Evolutionary conservation across 805 yeast species (phyloP), one percentile per base, ranked within the genome.

Genomic region (Saturnispora saitoi): DNA sequence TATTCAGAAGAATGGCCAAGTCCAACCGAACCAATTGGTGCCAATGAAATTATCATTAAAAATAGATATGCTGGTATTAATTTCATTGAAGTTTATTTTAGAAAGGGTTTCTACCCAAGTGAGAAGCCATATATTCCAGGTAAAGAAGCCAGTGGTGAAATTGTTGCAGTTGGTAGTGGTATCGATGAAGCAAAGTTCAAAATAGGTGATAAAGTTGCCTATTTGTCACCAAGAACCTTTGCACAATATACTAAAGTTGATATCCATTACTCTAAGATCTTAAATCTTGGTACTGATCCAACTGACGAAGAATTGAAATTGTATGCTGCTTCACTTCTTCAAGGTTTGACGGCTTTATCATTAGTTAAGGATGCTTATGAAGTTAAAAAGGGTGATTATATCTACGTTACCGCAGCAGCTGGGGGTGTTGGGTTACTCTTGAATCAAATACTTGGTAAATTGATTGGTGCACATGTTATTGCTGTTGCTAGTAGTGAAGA

Each of bases 381-480:
- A 1, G 84, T 86, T 36, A 62, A 86, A 56, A 69, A 75, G 61
- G 90, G 80, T 47, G 96, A 91, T 50, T 74, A 66, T 56, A 75
- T 85, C 40, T 71, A 90, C 42, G 81, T 87, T 22, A 87, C 89
- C 70, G 97, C 97, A 4, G 96, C 96, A 7, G 96, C 97, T 3
- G 98, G 97, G 41, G 96, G 97, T 49, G 91, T 86, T 45, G 98
- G 98, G 4, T 73, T 77, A 45, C 56, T 86, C 15, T 68, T 88
- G 47, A 70, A 73, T 44, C 96, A 89, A 63, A 68, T 89, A 65
- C 65, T 83, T 44, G 38, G 38, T 11, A 64, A 71, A 29, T 59
- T 66, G 22, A 71, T 69, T 43, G 95, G 95, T 19, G 96, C 89
- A 4, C 81, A 77, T 54, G 89, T 81, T 42, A 88, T 90, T 66